Conservation (phyloP, 2,329 filamentous ascomycete species). For the Pyrenophora teres region DNA sequence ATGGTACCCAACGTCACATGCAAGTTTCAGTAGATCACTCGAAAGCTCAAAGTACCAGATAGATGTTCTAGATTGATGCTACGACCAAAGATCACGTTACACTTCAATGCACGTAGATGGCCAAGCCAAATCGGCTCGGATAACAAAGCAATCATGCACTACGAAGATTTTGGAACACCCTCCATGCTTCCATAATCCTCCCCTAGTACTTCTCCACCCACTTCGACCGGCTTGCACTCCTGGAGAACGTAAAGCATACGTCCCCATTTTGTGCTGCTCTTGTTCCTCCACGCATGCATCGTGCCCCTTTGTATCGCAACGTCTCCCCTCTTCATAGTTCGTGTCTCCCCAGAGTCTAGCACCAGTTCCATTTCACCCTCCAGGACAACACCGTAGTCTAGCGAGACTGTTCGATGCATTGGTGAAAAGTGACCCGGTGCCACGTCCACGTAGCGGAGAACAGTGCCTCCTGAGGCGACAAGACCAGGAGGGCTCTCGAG, state of each 20-base stretch:
- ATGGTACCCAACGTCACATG: no score
- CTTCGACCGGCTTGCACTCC: conserved; percentile 31
- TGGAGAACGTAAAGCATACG: conserved; percentile 42
- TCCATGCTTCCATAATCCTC: conserved; percentile 41
- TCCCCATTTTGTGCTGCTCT: conserved; percentile 33
- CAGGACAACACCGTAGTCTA: conserved; percentile 48
- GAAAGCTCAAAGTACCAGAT: no score
- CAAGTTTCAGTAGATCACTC: no score
- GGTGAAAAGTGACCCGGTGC: conserved; percentile 34
- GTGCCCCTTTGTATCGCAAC: conserved; percentile 46
- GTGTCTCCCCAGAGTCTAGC: conserved; percentile 45
- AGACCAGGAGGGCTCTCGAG: conserved; percentile 55
- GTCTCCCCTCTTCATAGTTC: conserved; percentile 43
- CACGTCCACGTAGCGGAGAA: conserved; percentile 48
- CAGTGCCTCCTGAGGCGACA: conserved; percentile 52
- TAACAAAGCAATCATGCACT: background rate
- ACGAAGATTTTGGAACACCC: conserved; percentile 37
- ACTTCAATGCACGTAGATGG: no score
- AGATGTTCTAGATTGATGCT: no score
- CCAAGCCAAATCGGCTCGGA: background rate
- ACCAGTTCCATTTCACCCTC: conserved; percentile 46
- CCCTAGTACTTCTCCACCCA: conserved; percentile 29
- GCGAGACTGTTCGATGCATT: conserved; percentile 48
- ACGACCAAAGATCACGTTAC: no score
- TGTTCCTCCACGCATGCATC: conserved; percentile 47